These are phyloP conservation scores for Dryas alaskensis DNA, from an alignment of 306 rosid genomes.

Conservation along the genomic window DNA sequence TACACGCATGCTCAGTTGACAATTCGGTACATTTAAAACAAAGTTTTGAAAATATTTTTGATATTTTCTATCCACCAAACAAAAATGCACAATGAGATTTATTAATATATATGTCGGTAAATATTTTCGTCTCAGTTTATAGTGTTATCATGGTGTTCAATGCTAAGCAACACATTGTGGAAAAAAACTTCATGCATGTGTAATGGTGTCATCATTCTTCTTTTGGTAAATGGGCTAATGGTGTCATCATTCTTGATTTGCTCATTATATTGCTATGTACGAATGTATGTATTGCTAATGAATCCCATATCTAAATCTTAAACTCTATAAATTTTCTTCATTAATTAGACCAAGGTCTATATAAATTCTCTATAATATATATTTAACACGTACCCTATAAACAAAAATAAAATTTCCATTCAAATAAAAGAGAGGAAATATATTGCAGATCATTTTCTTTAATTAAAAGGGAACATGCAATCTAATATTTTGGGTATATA, in stretches of 20 bases:
- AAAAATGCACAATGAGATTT: not conserved
- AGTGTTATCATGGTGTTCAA: too few species aligned
- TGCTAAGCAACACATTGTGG: too few species aligned
- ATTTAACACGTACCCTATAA: too few species aligned
- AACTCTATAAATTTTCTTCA: too few species aligned
- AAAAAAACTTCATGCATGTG: too few species aligned
- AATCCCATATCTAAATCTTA: not conserved
- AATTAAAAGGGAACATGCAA: not conserved
- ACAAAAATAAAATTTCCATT: too few species aligned
- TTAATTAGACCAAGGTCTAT: too few species aligned
- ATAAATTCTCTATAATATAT: too few species aligned
- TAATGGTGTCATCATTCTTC: too few species aligned
- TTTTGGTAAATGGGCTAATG: not conserved
- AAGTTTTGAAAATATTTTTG: too few species aligned
- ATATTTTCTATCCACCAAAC: too few species aligned
- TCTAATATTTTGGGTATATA: too few species aligned
- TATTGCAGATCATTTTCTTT: not conserved
- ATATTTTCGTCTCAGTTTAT: not conserved
- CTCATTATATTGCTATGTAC: not conserved
- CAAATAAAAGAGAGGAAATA: not conserved
- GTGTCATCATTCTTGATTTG: not conserved
- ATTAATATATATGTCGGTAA: not conserved
- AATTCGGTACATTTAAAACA: not conserved
- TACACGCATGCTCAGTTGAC: conserved; percentile 3
- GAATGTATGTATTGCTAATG: not conserved